Conservation (phyloP, 257 asterid genomes). For the Marsdenia floribunda region DNA sequence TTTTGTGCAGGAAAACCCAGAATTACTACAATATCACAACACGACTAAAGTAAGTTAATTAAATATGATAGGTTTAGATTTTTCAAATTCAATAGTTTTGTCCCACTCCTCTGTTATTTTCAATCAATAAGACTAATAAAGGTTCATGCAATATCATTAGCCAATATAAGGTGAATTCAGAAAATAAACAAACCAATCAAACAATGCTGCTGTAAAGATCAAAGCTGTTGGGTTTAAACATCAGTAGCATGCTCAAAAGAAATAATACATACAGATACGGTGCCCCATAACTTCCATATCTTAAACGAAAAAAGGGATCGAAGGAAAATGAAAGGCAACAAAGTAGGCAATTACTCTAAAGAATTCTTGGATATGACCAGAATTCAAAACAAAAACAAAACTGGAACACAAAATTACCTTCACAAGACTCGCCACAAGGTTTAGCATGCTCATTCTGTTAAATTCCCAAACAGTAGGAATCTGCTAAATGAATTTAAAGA, state of each 20-base stretch:
- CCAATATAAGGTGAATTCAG: not conserved
- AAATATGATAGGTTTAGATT: not conserved
- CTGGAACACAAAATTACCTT: constrained; percentile 41
- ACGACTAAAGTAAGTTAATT: not conserved
- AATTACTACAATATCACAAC: not conserved
- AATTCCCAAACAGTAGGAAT: constrained; percentile 74
- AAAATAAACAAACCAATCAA: not conserved
- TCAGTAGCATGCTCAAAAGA: not conserved
- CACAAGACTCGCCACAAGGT: constrained; percentile 66
- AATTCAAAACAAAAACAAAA: not conserved
- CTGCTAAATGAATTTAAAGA: constrained; percentile 38
- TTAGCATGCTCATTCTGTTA: constrained; percentile 81
- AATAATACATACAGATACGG: not conserved
- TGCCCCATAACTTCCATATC: not conserved
- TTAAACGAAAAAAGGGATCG: not conserved
- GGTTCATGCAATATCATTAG: not conserved
- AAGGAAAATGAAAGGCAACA: not conserved
- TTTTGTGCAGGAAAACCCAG: not conserved
- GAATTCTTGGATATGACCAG: not conserved
- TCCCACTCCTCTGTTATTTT: not conserved
- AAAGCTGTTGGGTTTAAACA: not conserved
- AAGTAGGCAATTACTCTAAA: not conserved
- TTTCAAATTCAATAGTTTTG: not conserved
- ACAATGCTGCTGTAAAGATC: not conserved
- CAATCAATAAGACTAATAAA: not conserved